phyloP scores from a whole-genome alignment of 2,329 filamentous ascomycete genomes.

The Apiospora phragmitis region DNA sequence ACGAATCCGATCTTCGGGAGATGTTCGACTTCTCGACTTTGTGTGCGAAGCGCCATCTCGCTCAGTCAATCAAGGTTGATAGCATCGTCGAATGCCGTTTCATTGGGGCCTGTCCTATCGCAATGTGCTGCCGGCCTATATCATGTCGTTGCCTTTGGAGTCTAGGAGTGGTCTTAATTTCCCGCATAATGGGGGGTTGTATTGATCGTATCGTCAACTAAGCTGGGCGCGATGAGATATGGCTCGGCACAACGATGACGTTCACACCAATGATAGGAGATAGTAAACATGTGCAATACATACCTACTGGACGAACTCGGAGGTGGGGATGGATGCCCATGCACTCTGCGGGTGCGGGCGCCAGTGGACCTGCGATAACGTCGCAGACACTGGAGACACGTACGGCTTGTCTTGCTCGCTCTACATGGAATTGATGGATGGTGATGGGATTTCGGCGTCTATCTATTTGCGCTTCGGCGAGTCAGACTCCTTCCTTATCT shows the following conservation, averaged over 20 bases:
- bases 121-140: not conserved
- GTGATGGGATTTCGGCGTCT: not conserved
- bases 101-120: not conserved
- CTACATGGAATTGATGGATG: not conserved
- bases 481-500: not conserved
- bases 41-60: not conserved
- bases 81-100: not conserved
- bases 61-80: not conserved
- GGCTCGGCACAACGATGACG: not conserved
- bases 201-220: not conserved
- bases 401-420: not conserved
- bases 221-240: not conserved
- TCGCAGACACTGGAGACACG: conserved; percentile 5
- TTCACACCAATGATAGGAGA: not conserved
- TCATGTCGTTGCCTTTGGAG: not conserved
- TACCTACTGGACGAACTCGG: not conserved
- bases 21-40: not conserved
- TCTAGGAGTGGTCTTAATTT: not conserved
- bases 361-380: not conserved
- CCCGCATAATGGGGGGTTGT: not conserved
- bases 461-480: not conserved
- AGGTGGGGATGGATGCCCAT: not conserved
- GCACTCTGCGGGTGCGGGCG: not conserved
- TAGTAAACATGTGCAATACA: not conserved
- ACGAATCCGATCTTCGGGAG: not conserved